Percentiles rank a stretch among this genome's conserved stretches.
Evolutionary conservation across 257 asterid genomes (phyloP).

Genomic region (Solanum chaucha): DNA sequence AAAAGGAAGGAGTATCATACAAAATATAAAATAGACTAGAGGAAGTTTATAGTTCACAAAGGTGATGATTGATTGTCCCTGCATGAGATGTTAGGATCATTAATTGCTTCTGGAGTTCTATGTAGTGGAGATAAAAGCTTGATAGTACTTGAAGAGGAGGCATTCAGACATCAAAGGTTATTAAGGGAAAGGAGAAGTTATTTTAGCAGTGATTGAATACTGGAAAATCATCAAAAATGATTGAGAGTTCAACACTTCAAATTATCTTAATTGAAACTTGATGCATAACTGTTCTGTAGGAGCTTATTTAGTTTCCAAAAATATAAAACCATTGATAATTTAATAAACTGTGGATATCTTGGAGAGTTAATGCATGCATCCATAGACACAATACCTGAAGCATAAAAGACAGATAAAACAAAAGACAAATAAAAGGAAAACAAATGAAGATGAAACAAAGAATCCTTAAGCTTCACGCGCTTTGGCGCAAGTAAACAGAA

Average conservation of each 20-base stretch:
- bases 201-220: not conserved
- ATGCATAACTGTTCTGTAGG: not conserved
- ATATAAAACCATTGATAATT: not conserved
- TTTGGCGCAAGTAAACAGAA: not conserved
- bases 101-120: not conserved
- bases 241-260: not conserved
- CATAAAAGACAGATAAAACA: not conserved
- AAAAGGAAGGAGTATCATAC: not conserved
- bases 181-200: not conserved
- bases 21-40: not conserved
- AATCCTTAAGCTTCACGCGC: not conserved
- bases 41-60: not conserved
- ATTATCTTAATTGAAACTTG: not conserved
- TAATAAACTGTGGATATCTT: not conserved
- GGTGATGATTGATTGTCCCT: not conserved
- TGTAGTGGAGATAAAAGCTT: not conserved
- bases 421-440: not conserved
- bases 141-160: not conserved
- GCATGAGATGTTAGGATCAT: not conserved
- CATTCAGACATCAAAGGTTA: not conserved
- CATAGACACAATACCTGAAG: not conserved
- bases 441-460: not conserved
- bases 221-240: not conserved
- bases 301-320: not conserved
- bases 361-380: too few relatives aligned